phyloP scores from a whole-genome alignment of 176 grass and related monocot genomes.

The Triticum monococcum region DNA sequence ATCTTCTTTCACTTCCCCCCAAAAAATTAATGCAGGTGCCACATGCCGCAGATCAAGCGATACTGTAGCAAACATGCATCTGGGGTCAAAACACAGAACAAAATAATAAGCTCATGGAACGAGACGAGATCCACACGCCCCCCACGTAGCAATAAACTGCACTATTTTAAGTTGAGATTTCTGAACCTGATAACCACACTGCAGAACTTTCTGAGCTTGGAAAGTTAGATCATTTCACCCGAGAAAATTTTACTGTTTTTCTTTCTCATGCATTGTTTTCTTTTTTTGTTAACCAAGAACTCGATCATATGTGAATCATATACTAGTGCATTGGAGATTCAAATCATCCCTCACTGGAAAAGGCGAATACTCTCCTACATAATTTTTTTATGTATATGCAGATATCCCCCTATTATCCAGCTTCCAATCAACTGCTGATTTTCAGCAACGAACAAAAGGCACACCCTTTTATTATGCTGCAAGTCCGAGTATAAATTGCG shows the following conservation, averaged over 20 bases:
- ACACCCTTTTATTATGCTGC: not conserved
- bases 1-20: not conserved
- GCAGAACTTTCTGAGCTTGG: not conserved
- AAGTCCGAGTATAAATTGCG: slow-evolving; percentile 6
- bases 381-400: too few relatives aligned
- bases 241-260: not conserved
- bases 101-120: not conserved
- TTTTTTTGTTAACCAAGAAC: not conserved
- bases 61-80: slow-evolving; percentile 17
- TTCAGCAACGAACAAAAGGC: not conserved
- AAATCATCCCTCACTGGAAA: not conserved
- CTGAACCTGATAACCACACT: not conserved
- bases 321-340: not conserved
- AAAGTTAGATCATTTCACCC: not conserved
- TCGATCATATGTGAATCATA: not conserved
- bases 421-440: not conserved
- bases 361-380: not conserved
- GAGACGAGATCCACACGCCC: not conserved
- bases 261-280: not conserved
- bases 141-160: not conserved
- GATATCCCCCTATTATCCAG: not conserved
- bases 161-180: not conserved
- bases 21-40: not conserved
- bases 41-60: not conserved
- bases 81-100: slow-evolving; percentile 25